Evolutionary conservation across 306 rosid species (phyloP), one percentile per base, ranked within the genome.

Genomic region (Vachellia collinsii): DNA sequence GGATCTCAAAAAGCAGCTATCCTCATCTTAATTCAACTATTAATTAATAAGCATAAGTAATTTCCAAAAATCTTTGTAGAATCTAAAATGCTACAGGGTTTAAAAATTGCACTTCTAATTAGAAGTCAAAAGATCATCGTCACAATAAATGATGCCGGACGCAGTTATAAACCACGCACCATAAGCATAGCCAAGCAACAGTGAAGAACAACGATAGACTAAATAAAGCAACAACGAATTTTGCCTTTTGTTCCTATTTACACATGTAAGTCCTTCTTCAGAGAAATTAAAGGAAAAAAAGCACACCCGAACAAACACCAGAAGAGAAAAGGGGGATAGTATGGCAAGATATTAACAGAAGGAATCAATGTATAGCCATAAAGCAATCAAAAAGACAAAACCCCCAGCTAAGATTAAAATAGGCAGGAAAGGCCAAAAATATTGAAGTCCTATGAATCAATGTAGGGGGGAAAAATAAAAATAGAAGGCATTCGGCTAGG

Each of bases 191-290:
- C 68, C 42, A 68, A 80, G 61, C 19, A 36, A 75, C 37, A 25
- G 17, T 51, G 80, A 80, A 77, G 64, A 63, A 42, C 39, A 65
- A 56, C 17, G 48, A 80, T 75, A 41, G 58, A 70, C 79, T 67
- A 59, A 69, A 73, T 3, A 78, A 70, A 65, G 65, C 70, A 77
- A 84, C 75, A 44, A 48, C 74, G 39, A 42, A 59, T 22, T 19
- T 3, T 82, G 4, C 37, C 51, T 54, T 48, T 38, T 41, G 25
- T 22, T 75, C 56, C 41, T 43, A 56, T 42, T 17, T 77, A 64
- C 65, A 44, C n/a, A 62, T 61, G 70, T 16, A 25, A 16, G 11
- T 22, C 59, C 41, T 43, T 8, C 47, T 34, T 36, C 65, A n/a
- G 67, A 8, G 67, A 44, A 54, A 54, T 53, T 74, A 37, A 51